Evolutionary conservation across 1,284 basidiomycete species (phyloP), one percentile per base, ranked within the genome.

Genomic region (Sporisorium exsertum): DNA sequence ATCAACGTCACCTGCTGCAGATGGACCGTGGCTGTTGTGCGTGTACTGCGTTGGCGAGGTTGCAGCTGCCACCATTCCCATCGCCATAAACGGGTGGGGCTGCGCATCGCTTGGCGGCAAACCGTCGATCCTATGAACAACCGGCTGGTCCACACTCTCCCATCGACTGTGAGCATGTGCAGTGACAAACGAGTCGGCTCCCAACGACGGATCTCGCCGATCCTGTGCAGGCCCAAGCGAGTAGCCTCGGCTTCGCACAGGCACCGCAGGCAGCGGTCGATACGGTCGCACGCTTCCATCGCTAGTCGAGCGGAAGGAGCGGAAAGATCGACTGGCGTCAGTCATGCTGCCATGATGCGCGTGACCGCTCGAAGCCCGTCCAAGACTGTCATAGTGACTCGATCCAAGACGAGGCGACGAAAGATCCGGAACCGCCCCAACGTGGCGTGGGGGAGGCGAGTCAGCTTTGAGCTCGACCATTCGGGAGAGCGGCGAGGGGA

Each of bases 261-360:
- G 66, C 5, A 55, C 24, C 7, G 35, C 20, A 3, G 66, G 59
- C 22, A 63, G 16, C 3, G 66, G 66, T 8, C 56, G 66, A 10
- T 49, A 59, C 8, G 37, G 55, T 9, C 27, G 51, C 10, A 40
- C 15, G 52, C 54, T 67, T 13, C 58, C 64, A 7, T 67, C 64
- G 49, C 64, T 67, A 5, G 64, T 53, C 18, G 64, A 67, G 16
- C 64, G 35, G 54, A 51, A 67, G 12, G 64, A 69, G 20, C 66
- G 60, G 43, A 58, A 58, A 10, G 55, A 63, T 18, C 65, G 49
- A 20, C 51, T 58, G 3, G 49, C 35, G 18, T 61, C 59, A 1
- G 50, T 49, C 10, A 52, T 35, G 15, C 29, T 42, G 16, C 20
- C 16, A 10, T 56, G 37, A 16, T 45, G 56, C 1, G 35, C 16